phyloP scores from a whole-genome alignment of 140 eudicot genomes.

The Oenanthe javanica region DNA sequence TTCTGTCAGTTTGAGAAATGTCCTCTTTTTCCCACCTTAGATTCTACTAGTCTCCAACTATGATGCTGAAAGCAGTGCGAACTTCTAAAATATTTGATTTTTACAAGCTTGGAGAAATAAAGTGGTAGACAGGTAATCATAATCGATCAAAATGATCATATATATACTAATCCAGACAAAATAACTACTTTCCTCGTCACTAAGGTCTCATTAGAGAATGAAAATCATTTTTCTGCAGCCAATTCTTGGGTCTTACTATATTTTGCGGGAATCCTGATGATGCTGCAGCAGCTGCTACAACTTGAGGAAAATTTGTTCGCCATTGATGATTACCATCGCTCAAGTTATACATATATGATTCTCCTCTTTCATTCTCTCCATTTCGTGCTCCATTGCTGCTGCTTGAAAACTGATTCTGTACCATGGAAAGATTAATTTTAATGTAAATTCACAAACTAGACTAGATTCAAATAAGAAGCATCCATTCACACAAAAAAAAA shows the following conservation, averaged over 20 bases:
- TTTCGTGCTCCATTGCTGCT: conserved; percentile 23
- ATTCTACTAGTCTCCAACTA: not conserved
- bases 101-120: not conserved
- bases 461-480: not conserved
- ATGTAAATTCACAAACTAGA: not conserved
- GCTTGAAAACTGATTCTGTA: conserved; percentile 28
- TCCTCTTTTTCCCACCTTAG: not conserved
- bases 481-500: too few species aligned
- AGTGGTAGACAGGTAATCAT: not conserved
- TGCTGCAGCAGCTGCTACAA: conserved; percentile 46
- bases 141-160: not conserved
- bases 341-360: conserved; percentile 11
- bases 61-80: not conserved
- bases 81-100: not conserved
- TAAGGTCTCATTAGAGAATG: conserved; percentile 37
- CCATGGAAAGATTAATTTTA: not conserved
- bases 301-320: conserved; percentile 29
- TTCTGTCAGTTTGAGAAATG: not conserved
- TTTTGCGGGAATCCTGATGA: conserved; percentile 66
- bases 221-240: conserved; percentile 43
- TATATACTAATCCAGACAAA: not conserved
- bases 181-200: not conserved
- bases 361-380: conserved; percentile 14
- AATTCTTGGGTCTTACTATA: conserved; percentile 21
- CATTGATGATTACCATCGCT: conserved; percentile 19